Evolutionary conservation across 805 yeast species (phyloP), one percentile per base, ranked within the genome.

Genomic region (Ogataea dorogensis): DNA sequence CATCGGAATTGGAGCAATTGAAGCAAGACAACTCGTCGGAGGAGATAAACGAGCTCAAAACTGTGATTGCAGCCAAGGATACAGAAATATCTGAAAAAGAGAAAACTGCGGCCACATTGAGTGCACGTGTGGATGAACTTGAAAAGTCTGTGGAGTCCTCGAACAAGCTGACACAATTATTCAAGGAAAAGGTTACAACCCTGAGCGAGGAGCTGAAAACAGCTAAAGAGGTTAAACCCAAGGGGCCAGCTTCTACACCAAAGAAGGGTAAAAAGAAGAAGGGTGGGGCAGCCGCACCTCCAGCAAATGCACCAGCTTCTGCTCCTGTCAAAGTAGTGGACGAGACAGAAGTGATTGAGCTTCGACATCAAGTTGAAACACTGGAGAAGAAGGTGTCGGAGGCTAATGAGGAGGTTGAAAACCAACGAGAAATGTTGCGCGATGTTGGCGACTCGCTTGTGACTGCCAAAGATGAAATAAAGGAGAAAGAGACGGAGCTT

Each of bases 371-470:
- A 16, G 45, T 47, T 14, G 56, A 48, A 18, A 15, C 24, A 8
- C 17, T 51, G 34, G 43, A 41, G 24, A 36, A 46, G 3, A 58
- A 61, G 6, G 38, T 77, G n/a, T 60, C 56, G 21, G 29, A 52
- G 7, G 77, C 78, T 42, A 40, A 53, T 9, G 84, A 77, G 36
- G 95, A 88, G 51, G 63, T 87, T 12, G 87, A 78, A 30, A 71
- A 68, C 34, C 67, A 84, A 33, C 75, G 79, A 50, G 96, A 87
- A 40, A 85, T 82, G 86, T 57, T 89, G 36, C 72, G 72, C 44
- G 78, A 75, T 38, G 70, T 88, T 17, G 96, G 96, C 1, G 75
- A 84, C 50, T 94, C 86, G 32, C 65, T 88, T 6, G 94, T 88
- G 1, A 71, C 74, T 5, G 76, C 87, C 0, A 77, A 73, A 45